These are phyloP conservation scores for Penicillium sp. DNA, from an alignment of 2,329 filamentous ascomycete species.

Conservation along the genomic window DNA sequence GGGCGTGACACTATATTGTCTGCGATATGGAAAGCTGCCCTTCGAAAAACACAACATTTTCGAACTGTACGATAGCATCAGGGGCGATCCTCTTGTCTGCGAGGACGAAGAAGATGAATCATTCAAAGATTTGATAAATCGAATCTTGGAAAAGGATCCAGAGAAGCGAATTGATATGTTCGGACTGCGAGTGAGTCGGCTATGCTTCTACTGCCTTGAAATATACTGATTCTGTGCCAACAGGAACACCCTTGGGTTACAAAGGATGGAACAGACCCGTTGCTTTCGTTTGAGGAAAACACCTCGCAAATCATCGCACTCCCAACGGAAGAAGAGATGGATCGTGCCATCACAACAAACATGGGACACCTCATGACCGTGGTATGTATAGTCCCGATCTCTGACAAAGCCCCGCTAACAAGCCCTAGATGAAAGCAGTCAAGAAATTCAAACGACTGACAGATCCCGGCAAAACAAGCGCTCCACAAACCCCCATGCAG, in stretches of 20 bases:
- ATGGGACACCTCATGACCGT: constrained; percentile 85
- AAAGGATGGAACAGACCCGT: constrained; percentile 70
- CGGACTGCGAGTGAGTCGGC: constrained; percentile 71
- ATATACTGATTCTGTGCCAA: constrained; percentile 5
- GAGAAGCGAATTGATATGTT: constrained; percentile 79
- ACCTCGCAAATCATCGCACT: constrained; percentile 76
- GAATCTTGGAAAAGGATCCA: constrained; percentile 82
- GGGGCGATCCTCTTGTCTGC: constrained; percentile 65
- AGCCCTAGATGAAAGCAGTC: constrained; percentile 78
- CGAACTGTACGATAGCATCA: constrained; percentile 88
- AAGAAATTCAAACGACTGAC: constrained; percentile 81
- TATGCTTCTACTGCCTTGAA: background rate
- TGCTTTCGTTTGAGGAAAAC: constrained; percentile 83
- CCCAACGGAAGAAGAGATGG: constrained; percentile 87
- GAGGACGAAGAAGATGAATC: constrained; percentile 65
- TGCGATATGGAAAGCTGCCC: constrained; percentile 84
- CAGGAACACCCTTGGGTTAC: constrained; percentile 95
- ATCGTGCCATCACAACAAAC: constrained; percentile 84
- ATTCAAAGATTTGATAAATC: constrained; percentile 73
- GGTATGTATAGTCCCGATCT: constrained; percentile 45
- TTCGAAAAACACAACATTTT: constrained; percentile 79
- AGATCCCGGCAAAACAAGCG: constrained; percentile 53
- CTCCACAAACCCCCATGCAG: constrained; percentile 53
- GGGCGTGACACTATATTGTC: constrained; percentile 91
- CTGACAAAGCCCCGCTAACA: constrained; percentile 8